A percentile compares a stretch with the other conserved stretches of the same genome.
Evolutionary conservation across 2,329 filamentous ascomycete genomes (phyloP).

Genomic region (Thermothelomyces thermophilus): DNA sequence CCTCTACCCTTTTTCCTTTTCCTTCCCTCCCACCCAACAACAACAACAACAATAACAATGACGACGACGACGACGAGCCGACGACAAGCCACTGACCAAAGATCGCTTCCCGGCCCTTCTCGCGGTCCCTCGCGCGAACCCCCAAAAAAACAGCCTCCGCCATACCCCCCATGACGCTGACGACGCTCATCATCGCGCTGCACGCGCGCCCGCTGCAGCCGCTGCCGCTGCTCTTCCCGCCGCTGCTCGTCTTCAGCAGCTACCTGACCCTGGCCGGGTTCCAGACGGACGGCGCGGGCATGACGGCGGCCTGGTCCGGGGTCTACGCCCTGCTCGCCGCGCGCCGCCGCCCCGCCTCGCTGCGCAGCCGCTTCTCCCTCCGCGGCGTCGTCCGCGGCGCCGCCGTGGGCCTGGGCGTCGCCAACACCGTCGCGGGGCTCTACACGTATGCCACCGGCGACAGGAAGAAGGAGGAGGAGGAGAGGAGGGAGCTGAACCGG

Average conservation of each 20-base stretch:
- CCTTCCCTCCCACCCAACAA: background rate
- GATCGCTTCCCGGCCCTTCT: too few species aligned
- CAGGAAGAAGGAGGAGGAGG: conserved; percentile 42
- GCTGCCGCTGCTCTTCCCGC: conserved; percentile 45
- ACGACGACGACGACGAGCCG: too few species aligned
- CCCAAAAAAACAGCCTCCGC: conserved; percentile 38
- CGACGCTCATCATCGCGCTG: conserved; percentile 49
- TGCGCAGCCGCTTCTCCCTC: conserved; percentile 34
- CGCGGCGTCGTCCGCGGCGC: conserved; percentile 45
- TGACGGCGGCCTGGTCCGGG: conserved; percentile 51
- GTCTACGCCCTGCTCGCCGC: conserved; percentile 51
- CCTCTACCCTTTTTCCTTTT: background rate
- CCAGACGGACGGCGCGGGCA: conserved; percentile 49
- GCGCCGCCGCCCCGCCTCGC: conserved; percentile 34
- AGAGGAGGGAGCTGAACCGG: conserved; percentile 43
- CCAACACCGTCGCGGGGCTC: conserved; percentile 44
- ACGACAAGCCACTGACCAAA: too few species aligned
- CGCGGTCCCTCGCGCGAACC: too few species aligned
- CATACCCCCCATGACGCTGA: conserved; percentile 48
- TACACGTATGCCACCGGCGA: conserved; percentile 49
- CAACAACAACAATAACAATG: background rate
- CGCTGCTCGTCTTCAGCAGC: conserved; percentile 48
- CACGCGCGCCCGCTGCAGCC: conserved; percentile 48
- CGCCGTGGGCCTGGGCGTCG: conserved; percentile 43
- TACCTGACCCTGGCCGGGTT: conserved; percentile 56